Conservation (phyloP, 768 basidiomycete genomes). For the Xanthoconium purpureum region DNA sequence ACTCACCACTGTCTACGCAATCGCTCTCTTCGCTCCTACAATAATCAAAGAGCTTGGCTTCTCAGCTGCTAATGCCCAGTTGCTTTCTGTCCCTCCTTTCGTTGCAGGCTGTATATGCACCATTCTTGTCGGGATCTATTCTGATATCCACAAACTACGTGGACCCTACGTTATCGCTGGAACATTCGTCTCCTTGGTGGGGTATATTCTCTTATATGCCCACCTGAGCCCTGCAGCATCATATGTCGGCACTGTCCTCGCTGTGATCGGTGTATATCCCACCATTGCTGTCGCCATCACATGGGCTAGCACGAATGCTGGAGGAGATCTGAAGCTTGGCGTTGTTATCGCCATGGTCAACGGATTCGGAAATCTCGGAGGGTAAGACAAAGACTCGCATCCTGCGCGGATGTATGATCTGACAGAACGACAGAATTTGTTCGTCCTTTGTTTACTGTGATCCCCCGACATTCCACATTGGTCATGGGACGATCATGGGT, state of each 20-base stretch:
- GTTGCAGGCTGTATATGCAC: slow-evolving; percentile 46
- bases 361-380: slow-evolving; percentile 42
- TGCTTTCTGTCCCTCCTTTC: slow-evolving; percentile 49
- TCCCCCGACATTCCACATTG: slow-evolving; percentile 36
- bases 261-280: slow-evolving; percentile 52
- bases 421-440: slow-evolving; percentile 30
- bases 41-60: slow-evolving; percentile 50
- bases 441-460: slow-evolving; percentile 42
- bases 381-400: slow-evolving; percentile 30
- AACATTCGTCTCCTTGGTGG: slow-evolving; percentile 1
- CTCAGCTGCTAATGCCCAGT: slow-evolving; percentile 47
- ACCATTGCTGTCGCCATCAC: slow-evolving; percentile 46
- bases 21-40: slow-evolving; percentile 49
- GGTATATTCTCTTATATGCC: slow-evolving; percentile 3
- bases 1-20: slow-evolving; percentile 42
- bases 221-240: slow-evolving; percentile 8
- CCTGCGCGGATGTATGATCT: background rate
- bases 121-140: slow-evolving; percentile 35
- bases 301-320: slow-evolving; percentile 55
- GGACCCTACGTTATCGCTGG: slow-evolving; percentile 2
- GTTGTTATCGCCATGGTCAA: slow-evolving; percentile 53
- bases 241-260: slow-evolving; percentile 48
- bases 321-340: slow-evolving; percentile 54
- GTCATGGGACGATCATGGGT: slow-evolving; percentile 37
- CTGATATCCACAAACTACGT: slow-evolving; percentile 2